A percentile compares a stretch with the other conserved stretches of the same genome.
Evolutionary conservation across 352 stramenopile species (phyloP).

Genomic region (Pythium monospermum): DNA sequence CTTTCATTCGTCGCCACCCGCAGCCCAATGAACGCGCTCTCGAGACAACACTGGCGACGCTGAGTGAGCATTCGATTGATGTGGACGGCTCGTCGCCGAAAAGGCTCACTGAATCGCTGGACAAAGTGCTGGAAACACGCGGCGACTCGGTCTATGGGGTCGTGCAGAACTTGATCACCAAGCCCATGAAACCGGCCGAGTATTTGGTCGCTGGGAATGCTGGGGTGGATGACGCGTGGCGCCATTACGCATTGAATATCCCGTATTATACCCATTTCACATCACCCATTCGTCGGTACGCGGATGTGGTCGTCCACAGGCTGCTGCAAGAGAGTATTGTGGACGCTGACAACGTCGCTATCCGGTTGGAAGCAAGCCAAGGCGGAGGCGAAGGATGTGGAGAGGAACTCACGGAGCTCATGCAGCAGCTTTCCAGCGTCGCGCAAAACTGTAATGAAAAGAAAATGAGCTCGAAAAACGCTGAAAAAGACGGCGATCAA

Average conservation of each 20-base stretch:
- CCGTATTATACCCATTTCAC: constrained; percentile 99
- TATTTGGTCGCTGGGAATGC: constrained; percentile 89
- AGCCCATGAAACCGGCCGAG: constrained; percentile 92
- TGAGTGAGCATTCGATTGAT: constrained; percentile 57
- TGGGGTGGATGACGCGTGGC: constrained; percentile 68
- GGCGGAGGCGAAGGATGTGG: too few species aligned
- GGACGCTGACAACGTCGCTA: constrained; percentile 5
- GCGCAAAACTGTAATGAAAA: constrained; percentile 83
- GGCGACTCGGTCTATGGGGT: constrained; percentile 85
- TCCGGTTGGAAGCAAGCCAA: constrained; percentile 6
- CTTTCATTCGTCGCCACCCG: constrained; percentile 89
- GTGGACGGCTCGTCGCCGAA: constrained; percentile 82
- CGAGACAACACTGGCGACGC: constrained; percentile 33
- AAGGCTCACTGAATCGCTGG: constrained; percentile 82
- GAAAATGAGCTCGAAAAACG: constrained; percentile 79
- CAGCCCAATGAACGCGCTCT: constrained; percentile 55
- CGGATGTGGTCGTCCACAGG: constrained; percentile 76
- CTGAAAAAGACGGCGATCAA: constrained; percentile 71
- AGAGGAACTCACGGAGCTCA: constrained; percentile 24
- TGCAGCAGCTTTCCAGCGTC: constrained; percentile 39
- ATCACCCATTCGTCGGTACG: constrained; percentile 95
- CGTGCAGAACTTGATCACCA: constrained; percentile 91
- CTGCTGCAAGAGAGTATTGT: constrained; percentile 54
- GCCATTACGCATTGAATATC: constrained; percentile 96
- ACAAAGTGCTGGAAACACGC: constrained; percentile 53